phyloP scores from a whole-genome alignment of 306 rosid species.

The Gleditsia sinensis region DNA sequence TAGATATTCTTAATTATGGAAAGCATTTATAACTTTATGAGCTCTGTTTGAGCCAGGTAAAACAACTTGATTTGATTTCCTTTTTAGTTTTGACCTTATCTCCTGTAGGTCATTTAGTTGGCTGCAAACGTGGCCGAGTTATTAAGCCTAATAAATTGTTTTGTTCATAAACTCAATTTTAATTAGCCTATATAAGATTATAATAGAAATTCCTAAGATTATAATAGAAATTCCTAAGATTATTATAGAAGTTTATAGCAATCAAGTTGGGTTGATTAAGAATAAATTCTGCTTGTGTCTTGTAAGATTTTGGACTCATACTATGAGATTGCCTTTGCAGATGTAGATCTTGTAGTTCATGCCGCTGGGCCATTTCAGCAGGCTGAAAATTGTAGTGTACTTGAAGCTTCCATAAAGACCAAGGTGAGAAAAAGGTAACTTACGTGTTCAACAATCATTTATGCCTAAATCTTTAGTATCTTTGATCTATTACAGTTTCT shows the following conservation, averaged over 20 bases:
- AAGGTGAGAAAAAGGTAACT: slow-evolving; percentile 56
- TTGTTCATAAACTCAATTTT: neutral
- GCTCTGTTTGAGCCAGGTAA: neutral
- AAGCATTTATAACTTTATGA: neutral
- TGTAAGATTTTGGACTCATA: neutral
- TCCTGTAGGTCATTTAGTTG: neutral
- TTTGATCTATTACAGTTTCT: neutral
- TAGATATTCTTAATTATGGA: neutral
- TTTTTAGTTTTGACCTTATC: neutral
- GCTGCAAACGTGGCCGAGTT: too few relatives aligned
- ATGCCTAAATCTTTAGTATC: neutral
- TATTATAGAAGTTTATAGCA: neutral
- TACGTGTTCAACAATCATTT: neutral
- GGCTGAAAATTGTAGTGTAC: slow-evolving; percentile 68
- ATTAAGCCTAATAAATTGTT: neutral
- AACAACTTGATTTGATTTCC: neutral
- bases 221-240: neutral
- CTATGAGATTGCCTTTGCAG: slow-evolving; percentile 50
- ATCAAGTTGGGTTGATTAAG: neutral
- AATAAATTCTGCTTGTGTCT: neutral
- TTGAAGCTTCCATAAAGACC: slow-evolving; percentile 87
- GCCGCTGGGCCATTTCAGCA: slow-evolving; percentile 97
- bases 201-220: neutral
- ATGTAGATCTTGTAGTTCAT: slow-evolving; percentile 89
- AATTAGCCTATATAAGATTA: neutral